phyloP scores from a whole-genome alignment of 2,329 filamentous ascomycete genomes.

The Talaromyces sp. region DNA sequence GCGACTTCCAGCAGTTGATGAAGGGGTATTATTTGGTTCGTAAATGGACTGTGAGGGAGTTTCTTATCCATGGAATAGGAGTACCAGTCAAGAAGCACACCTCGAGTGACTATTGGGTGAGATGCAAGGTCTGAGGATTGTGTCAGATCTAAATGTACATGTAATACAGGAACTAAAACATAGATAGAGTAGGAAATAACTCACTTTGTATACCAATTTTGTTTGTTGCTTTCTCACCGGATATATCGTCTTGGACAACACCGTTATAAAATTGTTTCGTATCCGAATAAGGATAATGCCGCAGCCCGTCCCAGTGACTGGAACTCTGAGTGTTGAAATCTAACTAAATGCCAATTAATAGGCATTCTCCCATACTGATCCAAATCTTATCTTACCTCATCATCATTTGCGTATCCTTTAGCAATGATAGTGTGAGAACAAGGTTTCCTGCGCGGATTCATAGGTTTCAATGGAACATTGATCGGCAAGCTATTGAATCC shows the following conservation, averaged over 20 bases:
- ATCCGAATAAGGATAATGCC: constrained; percentile 14
- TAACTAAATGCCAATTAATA: background rate
- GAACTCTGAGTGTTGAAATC: constrained; percentile 14
- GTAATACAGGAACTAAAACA: too few species aligned
- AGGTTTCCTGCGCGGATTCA: constrained; percentile 15
- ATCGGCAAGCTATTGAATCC: constrained; percentile 4
- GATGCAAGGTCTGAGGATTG: constrained; percentile 9
- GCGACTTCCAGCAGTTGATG: constrained; percentile 16
- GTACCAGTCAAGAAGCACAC: constrained; percentile 15
- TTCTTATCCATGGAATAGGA: constrained; percentile 11
- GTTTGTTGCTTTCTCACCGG: constrained; percentile 8
- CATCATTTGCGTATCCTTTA: constrained; percentile 18
- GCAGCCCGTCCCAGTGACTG: constrained; percentile 14
- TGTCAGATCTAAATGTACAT: background rate
- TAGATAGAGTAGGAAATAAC: background rate
- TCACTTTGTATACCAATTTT: constrained; percentile 16
- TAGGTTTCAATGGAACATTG: constrained; percentile 13
- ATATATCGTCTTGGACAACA: constrained; percentile 14
- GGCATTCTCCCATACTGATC: too few species aligned
- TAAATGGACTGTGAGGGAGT: constrained; percentile 4
- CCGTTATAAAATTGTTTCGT: constrained; percentile 16
- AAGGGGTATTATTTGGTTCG: constrained; percentile 9
- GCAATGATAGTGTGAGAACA: constrained; percentile 15
- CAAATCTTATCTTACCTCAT: constrained; percentile 12
- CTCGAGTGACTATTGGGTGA: constrained; percentile 13